Evolutionary conservation across 805 yeast genomes (phyloP), one percentile per base, ranked within the genome.

Genomic region (Nakazawaea wickerhamii): DNA sequence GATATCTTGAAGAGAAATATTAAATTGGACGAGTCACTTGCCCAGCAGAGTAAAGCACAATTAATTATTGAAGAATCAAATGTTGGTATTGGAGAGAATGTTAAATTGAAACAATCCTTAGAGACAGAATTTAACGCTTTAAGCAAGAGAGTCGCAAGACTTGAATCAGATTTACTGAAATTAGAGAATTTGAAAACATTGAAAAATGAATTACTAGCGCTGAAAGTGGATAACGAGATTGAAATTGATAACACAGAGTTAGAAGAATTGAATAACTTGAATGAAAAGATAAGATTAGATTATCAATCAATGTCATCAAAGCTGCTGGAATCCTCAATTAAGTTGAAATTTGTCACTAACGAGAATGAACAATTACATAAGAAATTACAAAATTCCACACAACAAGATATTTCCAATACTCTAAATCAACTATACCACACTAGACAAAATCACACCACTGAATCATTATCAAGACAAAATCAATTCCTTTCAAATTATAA

Each of bases 231-330:
- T 21, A 48, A 49, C 30, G 37, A 43, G 7, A 22, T 38, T 19
- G 53, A 49, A 22, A 41, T 57, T 11, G 36, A 35, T 2, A 40
- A 39, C 21, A 36, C 54, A 19, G 43, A 46, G 30, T 30, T 55
- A 11, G 47, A 52, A 13, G 35, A 38, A 1, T 42, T 56, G 22
- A 38, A 55, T 14, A 20, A 33, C 1, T 37, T 44, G 21, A 68
- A 63, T 37, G 65, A 63, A 21, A 44, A 40, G 4, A 49, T 70
- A 22, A 55, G 82, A 45, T 30, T 46, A 1, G 43, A 57, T n/a
- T 77, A 77, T 49, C 81, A 75, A 53, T 37, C 45, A 4, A 53
- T 53, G 6, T 74, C 81, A 0, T 61, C 75, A 40, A 48, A n/a
- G 79, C 80, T 3, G 77, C 77, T 0, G 62, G 59, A 2, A 30